These are phyloP conservation scores for Fusarium lyarnte DNA, from an alignment of 2,329 filamentous ascomycete species.

Conservation along the genomic window DNA sequence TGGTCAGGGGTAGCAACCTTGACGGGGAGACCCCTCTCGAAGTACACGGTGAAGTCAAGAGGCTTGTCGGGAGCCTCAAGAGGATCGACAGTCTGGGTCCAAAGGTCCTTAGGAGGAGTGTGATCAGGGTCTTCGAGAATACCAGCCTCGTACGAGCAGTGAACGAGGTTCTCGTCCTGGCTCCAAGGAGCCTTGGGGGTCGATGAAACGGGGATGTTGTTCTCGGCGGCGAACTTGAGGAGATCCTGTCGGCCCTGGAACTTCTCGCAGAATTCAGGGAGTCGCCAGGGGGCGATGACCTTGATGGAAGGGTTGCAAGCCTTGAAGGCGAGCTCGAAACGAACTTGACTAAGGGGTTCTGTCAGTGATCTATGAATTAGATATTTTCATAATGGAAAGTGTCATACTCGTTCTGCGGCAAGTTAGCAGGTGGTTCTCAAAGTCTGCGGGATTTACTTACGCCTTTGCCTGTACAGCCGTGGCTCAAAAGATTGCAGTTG, in stretches of 20 bases:
- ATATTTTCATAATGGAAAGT: background rate
- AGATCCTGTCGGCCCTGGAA: slow-evolving; percentile 58
- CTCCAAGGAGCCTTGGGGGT: slow-evolving; percentile 78
- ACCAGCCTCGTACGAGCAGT: slow-evolving; percentile 30
- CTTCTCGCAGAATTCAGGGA: slow-evolving; percentile 74
- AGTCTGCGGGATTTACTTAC: slow-evolving; percentile 47
- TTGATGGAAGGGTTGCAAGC: slow-evolving; percentile 70
- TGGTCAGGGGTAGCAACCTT: slow-evolving; percentile 68
- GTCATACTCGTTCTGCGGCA: slow-evolving; percentile 44
- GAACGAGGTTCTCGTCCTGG: slow-evolving; percentile 53
- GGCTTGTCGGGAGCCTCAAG: slow-evolving; percentile 70
- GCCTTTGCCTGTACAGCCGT: slow-evolving; percentile 71
- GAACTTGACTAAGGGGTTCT: slow-evolving; percentile 46
- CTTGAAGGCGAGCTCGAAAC: slow-evolving; percentile 51
- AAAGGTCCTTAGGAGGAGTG: slow-evolving; percentile 74
- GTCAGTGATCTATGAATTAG: slow-evolving; percentile 1
- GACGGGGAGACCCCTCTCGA: slow-evolving; percentile 73
- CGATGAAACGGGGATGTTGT: slow-evolving; percentile 75
- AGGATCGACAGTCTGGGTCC: slow-evolving; percentile 73
- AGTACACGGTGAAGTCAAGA: slow-evolving; percentile 71
- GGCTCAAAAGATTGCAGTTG: slow-evolving; percentile 53
- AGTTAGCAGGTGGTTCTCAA: background rate
- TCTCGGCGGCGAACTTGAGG: slow-evolving; percentile 69
- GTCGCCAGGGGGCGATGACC: slow-evolving; percentile 79
- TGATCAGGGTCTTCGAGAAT: slow-evolving; percentile 61